Percentiles rank a stretch among this genome's conserved stretches.
These are phyloP conservation scores for Tilletiaria anomala DNA, from an alignment of 1,284 basidiomycete species.

Conservation along the genomic window DNA sequence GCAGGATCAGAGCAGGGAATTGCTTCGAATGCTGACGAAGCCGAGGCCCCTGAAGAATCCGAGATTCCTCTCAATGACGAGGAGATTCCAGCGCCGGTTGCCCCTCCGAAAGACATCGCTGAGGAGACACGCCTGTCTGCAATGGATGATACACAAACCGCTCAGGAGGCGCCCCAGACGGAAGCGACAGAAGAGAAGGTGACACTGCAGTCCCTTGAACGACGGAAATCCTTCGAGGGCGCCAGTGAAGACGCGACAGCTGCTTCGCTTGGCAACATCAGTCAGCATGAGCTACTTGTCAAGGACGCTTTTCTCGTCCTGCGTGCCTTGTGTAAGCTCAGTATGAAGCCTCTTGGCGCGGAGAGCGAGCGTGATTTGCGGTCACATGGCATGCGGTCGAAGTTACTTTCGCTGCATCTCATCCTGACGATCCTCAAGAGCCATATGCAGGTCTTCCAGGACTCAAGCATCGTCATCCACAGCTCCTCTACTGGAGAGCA, in stretches of 20 bases:
- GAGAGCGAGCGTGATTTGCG: slow-evolving; percentile 36
- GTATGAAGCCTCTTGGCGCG: slow-evolving; percentile 34
- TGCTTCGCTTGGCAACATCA: slow-evolving; percentile 4
- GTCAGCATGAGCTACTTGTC: slow-evolving; percentile 32
- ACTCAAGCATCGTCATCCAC: slow-evolving; percentile 30
- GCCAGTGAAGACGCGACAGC: slow-evolving; percentile 3
- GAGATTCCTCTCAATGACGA: too few species aligned
- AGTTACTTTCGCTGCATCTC: slow-evolving; percentile 34
- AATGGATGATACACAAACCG: too few species aligned
- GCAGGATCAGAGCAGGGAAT: slow-evolving; percentile 5
- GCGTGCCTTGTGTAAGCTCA: slow-evolving; percentile 37
- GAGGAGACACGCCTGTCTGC: too few species aligned
- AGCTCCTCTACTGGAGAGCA: slow-evolving; percentile 35
- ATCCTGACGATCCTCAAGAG: slow-evolving; percentile 31
- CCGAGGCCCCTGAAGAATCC: neutral
- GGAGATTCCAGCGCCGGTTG: neutral
- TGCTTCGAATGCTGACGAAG: slow-evolving; percentile 1
- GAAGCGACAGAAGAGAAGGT: slow-evolving; percentile 13
- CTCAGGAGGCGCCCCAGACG: neutral
- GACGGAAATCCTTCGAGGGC: slow-evolving; percentile 32
- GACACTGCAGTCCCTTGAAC: slow-evolving; percentile 29
- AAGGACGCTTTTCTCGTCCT: slow-evolving; percentile 39
- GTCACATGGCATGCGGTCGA: slow-evolving; percentile 38
- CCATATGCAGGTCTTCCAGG: slow-evolving; percentile 35
- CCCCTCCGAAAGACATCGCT: too few species aligned